Evolutionary conservation across 2,329 filamentous ascomycete species (phyloP).

Genomic region (Epichloe brachyelytri): DNA sequence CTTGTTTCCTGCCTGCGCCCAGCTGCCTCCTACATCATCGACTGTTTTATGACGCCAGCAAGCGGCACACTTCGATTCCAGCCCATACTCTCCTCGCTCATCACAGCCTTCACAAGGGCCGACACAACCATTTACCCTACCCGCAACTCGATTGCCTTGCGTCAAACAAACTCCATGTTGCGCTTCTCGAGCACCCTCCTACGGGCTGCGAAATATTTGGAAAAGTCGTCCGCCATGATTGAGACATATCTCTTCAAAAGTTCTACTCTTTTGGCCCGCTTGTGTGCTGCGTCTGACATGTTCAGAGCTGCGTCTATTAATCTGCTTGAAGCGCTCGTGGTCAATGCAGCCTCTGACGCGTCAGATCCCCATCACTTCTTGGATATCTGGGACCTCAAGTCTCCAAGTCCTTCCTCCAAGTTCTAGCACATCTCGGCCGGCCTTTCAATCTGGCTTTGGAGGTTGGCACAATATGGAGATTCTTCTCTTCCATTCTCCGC

Average conservation of each 20-base stretch:
- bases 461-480: slow-evolving; percentile 63
- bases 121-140: slow-evolving; percentile 50
- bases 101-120: slow-evolving; percentile 32
- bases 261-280: slow-evolving; percentile 60
- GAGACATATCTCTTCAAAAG: slow-evolving; percentile 73
- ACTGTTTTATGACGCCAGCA: slow-evolving; percentile 61
- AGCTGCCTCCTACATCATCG: slow-evolving; percentile 63
- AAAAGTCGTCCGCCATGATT: slow-evolving; percentile 50
- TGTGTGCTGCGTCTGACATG: slow-evolving; percentile 56
- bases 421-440: slow-evolving; percentile 64
- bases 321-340: slow-evolving; percentile 61
- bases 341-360: slow-evolving; percentile 49
- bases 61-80: slow-evolving; percentile 62
- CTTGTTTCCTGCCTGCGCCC: slow-evolving; percentile 52
- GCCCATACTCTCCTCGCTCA: slow-evolving; percentile 59
- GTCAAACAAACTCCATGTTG: slow-evolving; percentile 52
- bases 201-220: slow-evolving; percentile 53
- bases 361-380: slow-evolving; percentile 89
- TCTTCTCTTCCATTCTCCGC: slow-evolving; percentile 75
- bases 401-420: slow-evolving; percentile 70
- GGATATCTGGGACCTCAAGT: slow-evolving; percentile 75
- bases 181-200: slow-evolving; percentile 56
- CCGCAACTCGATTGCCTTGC: slow-evolving; percentile 39
- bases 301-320: slow-evolving; percentile 55
- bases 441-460: slow-evolving; percentile 55